These are phyloP conservation scores for Rhodotorula taiwanensis DNA, from an alignment of 768 basidiomycete species.

Conservation along the genomic window DNA sequence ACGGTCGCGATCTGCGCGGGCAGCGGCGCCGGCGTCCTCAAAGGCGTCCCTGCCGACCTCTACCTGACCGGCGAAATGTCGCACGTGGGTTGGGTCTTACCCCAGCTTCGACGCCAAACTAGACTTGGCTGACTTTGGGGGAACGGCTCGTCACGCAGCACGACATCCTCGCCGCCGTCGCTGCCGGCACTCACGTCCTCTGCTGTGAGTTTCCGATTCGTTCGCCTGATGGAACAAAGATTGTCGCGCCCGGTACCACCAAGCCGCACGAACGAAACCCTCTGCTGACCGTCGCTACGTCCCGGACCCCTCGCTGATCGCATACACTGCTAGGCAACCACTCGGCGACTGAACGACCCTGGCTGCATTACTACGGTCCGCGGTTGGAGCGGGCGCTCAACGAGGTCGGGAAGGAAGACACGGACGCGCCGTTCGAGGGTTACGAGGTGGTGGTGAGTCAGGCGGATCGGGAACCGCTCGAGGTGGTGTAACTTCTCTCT, in stretches of 20 bases:
- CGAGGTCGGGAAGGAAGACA: conserved; percentile 41
- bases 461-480: conserved; percentile 67
- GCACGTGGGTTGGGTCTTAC: conserved; percentile 54
- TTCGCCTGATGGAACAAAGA: no score
- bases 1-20: conserved; percentile 88
- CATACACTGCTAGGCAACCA: conserved; percentile 48
- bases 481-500: conserved; percentile 48
- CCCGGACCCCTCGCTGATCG: background rate
- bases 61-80: conserved; percentile 90
- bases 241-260: no score
- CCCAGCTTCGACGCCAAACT: no score
- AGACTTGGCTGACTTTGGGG: background rate
- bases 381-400: conserved; percentile 20
- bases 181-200: conserved; percentile 68
- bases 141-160: conserved; percentile 53
- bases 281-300: background rate
- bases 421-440: background rate
- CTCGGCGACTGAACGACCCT: conserved; percentile 91
- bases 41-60: conserved; percentile 62
- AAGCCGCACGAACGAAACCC: background rate
- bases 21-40: conserved; percentile 70
- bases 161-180: conserved; percentile 73
- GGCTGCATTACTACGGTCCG: conserved; percentile 51
- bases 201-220: conserved; percentile 46
- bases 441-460: conserved; percentile 64